Conservation (phyloP, 768 basidiomycete species). For the Amanita muscaria region DNA sequence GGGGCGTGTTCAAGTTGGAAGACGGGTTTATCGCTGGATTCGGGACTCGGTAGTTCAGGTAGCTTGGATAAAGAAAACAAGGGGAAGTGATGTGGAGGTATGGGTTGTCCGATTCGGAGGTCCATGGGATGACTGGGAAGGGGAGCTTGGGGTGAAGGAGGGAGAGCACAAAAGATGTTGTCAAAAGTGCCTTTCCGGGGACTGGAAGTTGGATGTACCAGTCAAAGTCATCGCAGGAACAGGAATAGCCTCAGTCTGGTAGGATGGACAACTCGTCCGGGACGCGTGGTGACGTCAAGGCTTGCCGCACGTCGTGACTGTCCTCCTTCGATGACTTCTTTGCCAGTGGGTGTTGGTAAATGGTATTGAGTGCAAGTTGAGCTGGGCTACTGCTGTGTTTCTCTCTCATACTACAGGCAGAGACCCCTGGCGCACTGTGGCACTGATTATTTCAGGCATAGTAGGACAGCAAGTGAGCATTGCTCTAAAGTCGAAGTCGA, state of each 20-base stretch:
- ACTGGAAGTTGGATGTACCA: constrained; percentile 21
- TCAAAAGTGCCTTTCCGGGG: constrained; percentile 36
- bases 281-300: constrained; percentile 29
- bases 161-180: constrained; percentile 73
- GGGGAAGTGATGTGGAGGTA: constrained; percentile 7
- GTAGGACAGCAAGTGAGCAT: too few species aligned
- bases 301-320: constrained; percentile 2
- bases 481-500: too few species aligned
- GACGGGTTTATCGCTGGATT: background rate
- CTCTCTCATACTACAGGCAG: too few species aligned
- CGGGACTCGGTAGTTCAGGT: background rate
- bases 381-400: too few species aligned
- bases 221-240: constrained; percentile 20
- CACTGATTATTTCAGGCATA: too few species aligned
- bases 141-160: constrained; percentile 64
- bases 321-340: constrained; percentile 39
- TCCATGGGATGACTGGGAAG: constrained; percentile 32
- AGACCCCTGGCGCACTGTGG: too few species aligned
- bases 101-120: constrained; percentile 5
- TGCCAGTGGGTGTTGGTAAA: too few species aligned
- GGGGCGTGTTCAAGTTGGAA: background rate
- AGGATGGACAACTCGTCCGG: constrained; percentile 26
- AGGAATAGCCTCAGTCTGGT: constrained; percentile 34
- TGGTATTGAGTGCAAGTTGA: too few species aligned
- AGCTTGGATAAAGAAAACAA: background rate